A percentile compares a stretch with the other conserved stretches of the same genome.
phyloP scores from a whole-genome alignment of 2,329 filamentous ascomycete genomes.

The Teratosphaeria pseudoeucalypti region DNA sequence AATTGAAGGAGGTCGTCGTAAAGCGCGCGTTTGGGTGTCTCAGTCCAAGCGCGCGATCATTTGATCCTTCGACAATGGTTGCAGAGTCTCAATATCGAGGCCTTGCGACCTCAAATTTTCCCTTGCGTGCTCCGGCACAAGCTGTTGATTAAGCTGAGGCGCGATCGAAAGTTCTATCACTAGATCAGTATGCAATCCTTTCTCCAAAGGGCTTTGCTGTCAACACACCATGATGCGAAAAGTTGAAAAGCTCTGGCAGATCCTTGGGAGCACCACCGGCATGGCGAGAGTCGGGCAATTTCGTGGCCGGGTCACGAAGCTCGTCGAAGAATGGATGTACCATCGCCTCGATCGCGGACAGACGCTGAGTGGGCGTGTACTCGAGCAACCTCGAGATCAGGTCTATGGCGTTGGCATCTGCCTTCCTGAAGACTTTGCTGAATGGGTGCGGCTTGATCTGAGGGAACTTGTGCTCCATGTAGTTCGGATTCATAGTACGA shows the following conservation, averaged over 20 bases:
- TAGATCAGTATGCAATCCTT: neutral
- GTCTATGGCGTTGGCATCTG: slow-evolving; percentile 84
- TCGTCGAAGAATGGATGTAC: slow-evolving; percentile 98
- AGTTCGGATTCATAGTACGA: slow-evolving; percentile 99
- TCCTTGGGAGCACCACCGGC: slow-evolving; percentile 69
- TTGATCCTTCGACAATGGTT: slow-evolving; percentile 80
- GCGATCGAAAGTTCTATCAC: slow-evolving; percentile 77
- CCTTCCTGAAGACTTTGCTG: slow-evolving; percentile 98
- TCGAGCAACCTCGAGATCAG: slow-evolving; percentile 88
- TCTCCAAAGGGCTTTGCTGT: neutral
- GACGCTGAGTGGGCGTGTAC: slow-evolving; percentile 92
- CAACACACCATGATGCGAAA: slow-evolving; percentile 76
- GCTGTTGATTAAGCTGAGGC: slow-evolving; percentile 72
- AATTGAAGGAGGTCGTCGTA: neutral
- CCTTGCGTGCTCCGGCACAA: slow-evolving; percentile 76
- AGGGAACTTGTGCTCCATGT: slow-evolving; percentile 99
- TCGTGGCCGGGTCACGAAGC: slow-evolving; percentile 79
- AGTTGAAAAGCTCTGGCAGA: slow-evolving; percentile 82
- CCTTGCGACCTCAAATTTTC: slow-evolving; percentile 60
- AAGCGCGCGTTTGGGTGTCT: slow-evolving; percentile 12
- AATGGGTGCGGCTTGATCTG: slow-evolving; percentile 99
- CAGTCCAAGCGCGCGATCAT: slow-evolving; percentile 97
- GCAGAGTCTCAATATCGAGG: slow-evolving; percentile 89
- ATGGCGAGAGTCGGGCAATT: slow-evolving; percentile 88
- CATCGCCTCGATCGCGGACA: slow-evolving; percentile 92